These are phyloP conservation scores for Barnettozyma sucrosica DNA, from an alignment of 805 yeast genomes.

Conservation along the genomic window DNA sequence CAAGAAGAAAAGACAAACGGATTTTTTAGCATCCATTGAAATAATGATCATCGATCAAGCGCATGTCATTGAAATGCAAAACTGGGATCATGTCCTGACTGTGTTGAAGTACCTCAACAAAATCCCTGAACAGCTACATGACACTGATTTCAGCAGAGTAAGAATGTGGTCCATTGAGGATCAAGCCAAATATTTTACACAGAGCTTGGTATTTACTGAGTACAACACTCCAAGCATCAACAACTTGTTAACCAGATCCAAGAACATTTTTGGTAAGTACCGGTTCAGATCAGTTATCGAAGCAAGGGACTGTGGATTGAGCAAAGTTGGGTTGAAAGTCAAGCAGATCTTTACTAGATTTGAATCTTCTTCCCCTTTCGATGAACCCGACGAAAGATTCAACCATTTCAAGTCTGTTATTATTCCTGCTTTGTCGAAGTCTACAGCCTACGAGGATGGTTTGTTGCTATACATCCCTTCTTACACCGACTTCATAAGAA, in stretches of 20 bases:
- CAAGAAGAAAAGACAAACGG: slow-evolving; percentile 56
- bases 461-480: slow-evolving; percentile 76
- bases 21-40: slow-evolving; percentile 87
- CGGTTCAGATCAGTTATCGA: slow-evolving; percentile 45
- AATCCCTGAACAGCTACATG: slow-evolving; percentile 73
- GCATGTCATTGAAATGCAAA: slow-evolving; percentile 84
- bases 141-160: slow-evolving; percentile 85
- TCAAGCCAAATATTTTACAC: slow-evolving; percentile 66
- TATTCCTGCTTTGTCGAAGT: slow-evolving; percentile 62
- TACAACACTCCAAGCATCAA: slow-evolving; percentile 78
- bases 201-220: slow-evolving; percentile 70
- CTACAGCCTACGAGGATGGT: slow-evolving; percentile 63
- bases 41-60: slow-evolving; percentile 74
- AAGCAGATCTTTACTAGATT: slow-evolving; percentile 70
- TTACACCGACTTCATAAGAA: slow-evolving; percentile 77
- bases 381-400: slow-evolving; percentile 81
- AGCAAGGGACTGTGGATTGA: slow-evolving; percentile 49
- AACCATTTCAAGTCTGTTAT: slow-evolving; percentile 69
- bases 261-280: slow-evolving; percentile 55
- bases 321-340: slow-evolving; percentile 58
- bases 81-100: slow-evolving; percentile 77
- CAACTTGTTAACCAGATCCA: slow-evolving; percentile 45
- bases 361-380: slow-evolving; percentile 45
- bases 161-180: slow-evolving; percentile 92
- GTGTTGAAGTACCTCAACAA: slow-evolving; percentile 64